Evolutionary conservation across 768 basidiomycete species (phyloP).

Genomic region (Trametes cinnabarina): DNA sequence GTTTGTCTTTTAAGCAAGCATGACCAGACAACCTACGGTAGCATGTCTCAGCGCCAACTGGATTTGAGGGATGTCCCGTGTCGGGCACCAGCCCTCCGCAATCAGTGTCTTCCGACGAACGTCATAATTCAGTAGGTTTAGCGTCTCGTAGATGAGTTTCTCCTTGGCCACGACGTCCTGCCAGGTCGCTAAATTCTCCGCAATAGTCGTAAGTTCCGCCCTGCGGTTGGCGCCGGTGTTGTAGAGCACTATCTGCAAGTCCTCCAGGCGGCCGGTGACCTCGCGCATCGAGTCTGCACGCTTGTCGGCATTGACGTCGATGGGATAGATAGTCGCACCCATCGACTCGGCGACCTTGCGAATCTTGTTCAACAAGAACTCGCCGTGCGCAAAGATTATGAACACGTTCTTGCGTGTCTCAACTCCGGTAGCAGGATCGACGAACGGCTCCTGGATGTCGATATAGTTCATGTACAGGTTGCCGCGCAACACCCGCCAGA

Average conservation of each 20-base stretch:
- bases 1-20: background rate
- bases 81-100: constrained; percentile 97
- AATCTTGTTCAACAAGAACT: constrained; percentile 90
- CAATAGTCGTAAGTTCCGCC: constrained; percentile 77
- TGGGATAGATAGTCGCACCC: constrained; percentile 95
- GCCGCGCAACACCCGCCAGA: constrained; percentile 97
- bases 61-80: constrained; percentile 82
- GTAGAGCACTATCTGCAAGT: constrained; percentile 83
- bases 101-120: constrained; percentile 90
- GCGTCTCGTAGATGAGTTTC: constrained; percentile 92
- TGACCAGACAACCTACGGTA: constrained; percentile 45
- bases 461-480: constrained; percentile 99
- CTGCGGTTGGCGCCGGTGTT: constrained; percentile 86
- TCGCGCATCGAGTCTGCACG: constrained; percentile 88
- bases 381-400: constrained; percentile 98
- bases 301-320: constrained; percentile 92
- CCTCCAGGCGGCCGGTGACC: constrained; percentile 85
- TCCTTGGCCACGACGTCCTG: constrained; percentile 93
- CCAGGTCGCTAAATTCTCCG: constrained; percentile 85
- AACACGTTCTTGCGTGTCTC: constrained; percentile 98
- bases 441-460: constrained; percentile 90
- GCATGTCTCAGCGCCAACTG: constrained; percentile 87
- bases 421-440: constrained; percentile 77
- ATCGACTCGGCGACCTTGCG: constrained; percentile 99
- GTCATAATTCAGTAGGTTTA: constrained; percentile 96